A percentile compares a stretch with the other conserved stretches of the same genome.
These are phyloP conservation scores for Epichloe typhina DNA, from an alignment of 2,329 filamentous ascomycete genomes.

Conservation along the genomic window DNA sequence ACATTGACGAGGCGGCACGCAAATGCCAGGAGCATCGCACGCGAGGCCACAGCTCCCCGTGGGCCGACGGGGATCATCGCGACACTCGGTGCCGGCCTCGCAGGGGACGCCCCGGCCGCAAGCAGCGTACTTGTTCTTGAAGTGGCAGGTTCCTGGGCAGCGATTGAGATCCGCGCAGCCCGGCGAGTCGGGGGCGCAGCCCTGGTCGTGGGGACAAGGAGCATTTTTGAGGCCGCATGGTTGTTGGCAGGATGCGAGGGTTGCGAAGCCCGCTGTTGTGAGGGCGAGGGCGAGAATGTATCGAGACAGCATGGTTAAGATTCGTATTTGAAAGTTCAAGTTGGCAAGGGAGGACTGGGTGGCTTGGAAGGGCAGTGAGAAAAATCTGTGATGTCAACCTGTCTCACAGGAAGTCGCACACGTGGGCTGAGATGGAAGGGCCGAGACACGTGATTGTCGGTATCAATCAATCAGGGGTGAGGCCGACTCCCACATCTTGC, in stretches of 20 bases:
- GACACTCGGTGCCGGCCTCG: slow-evolving; percentile 13
- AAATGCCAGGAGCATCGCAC: slow-evolving; percentile 23
- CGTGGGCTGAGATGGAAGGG: no score
- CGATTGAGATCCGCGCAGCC: slow-evolving; percentile 15
- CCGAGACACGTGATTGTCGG: no score
- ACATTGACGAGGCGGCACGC: slow-evolving; percentile 14
- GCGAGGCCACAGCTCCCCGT: slow-evolving; percentile 19
- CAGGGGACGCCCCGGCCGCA: slow-evolving; percentile 20
- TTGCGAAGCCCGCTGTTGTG: slow-evolving; percentile 9
- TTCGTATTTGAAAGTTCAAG: neutral
- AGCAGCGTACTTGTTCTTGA: slow-evolving; percentile 16
- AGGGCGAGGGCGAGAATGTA: slow-evolving; percentile 10
- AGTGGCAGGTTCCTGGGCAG: slow-evolving; percentile 18
- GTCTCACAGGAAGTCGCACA: no score
- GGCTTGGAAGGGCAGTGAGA: neutral
- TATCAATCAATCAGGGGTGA: no score
- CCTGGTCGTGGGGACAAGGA: slow-evolving; percentile 13
- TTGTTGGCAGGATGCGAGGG: slow-evolving; percentile 4
- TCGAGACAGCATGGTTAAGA: slow-evolving; percentile 12
- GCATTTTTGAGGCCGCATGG: slow-evolving; percentile 18
- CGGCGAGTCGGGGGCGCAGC: slow-evolving; percentile 12
- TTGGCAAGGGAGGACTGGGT: neutral
- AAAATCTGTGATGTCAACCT: no score
- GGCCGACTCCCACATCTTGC: no score
- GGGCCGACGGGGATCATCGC: slow-evolving; percentile 20